Evolutionary conservation across 164 flowering plant genomes (phyloP).

Genomic region (Tinospora cordifolia): DNA sequence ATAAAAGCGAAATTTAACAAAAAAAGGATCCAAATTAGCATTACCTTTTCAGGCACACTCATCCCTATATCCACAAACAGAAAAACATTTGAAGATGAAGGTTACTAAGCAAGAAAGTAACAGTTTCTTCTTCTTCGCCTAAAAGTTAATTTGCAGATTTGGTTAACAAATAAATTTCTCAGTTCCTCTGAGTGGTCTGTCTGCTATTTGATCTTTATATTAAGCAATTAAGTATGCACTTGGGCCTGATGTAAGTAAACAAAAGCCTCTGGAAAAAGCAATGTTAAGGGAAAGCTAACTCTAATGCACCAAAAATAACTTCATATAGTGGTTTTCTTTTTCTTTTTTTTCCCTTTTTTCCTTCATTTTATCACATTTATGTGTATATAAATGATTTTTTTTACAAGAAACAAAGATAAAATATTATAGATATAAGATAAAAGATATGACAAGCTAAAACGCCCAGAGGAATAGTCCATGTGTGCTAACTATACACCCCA

Average conservation of each 20-base stretch:
- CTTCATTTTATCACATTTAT: no score
- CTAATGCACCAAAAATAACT: no score
- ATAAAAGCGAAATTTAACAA: not conserved
- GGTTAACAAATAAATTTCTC: not conserved
- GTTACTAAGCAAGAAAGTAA: not conserved
- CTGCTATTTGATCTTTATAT: no score
- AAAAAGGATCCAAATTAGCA: not conserved
- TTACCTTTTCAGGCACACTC: not conserved
- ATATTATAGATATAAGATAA: no score
- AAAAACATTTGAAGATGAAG: not conserved
- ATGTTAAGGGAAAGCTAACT: not conserved
- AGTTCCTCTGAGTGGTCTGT: not conserved
- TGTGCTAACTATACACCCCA: no score
- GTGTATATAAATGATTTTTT: no score
- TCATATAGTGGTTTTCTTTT: no score
- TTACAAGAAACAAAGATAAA: no score
- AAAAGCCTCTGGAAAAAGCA: not conserved
- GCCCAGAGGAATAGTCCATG: no score
- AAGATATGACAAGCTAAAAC: no score
- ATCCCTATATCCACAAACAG: not conserved
- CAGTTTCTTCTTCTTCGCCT: not conserved
- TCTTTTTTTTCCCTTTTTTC: no score
- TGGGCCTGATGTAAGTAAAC: not conserved
- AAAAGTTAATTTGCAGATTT: no score
- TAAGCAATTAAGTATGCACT: not conserved